These are phyloP conservation scores for Beverwykella pulmonaria DNA, from an alignment of 495 filamentous ascomycete genomes.

Conservation along the genomic window DNA sequence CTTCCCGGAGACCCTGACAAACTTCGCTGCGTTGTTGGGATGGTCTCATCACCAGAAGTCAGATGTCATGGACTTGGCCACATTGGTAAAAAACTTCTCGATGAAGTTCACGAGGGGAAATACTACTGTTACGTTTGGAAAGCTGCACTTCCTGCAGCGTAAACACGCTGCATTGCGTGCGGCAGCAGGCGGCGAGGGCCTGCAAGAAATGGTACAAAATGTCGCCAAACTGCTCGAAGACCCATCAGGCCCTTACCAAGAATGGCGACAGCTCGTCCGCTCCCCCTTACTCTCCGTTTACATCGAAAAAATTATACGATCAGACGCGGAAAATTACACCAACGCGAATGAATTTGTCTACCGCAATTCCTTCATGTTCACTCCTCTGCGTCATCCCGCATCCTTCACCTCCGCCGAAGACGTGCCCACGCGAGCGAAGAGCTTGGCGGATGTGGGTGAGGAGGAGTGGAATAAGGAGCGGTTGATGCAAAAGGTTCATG, in stretches of 20 bases:
- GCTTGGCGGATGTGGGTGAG: conserved; percentile 17
- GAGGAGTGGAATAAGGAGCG: conserved; percentile 20
- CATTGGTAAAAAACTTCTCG: conserved; percentile 74
- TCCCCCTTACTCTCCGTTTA: conserved; percentile 38
- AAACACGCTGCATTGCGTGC: conserved; percentile 56
- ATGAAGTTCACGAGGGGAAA: conserved; percentile 88
- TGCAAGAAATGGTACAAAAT: conserved; percentile 55
- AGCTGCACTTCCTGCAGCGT: conserved; percentile 79
- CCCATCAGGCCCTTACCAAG: conserved; percentile 43
- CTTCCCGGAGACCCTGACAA: conserved; percentile 73
- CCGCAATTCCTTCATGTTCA: conserved; percentile 68
- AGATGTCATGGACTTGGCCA: conserved; percentile 67
- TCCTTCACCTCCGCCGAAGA: conserved; percentile 13
- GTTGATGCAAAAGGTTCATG: conserved; percentile 13
- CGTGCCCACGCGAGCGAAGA: background rate
- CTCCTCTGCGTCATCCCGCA: conserved; percentile 29
- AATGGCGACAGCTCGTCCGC: background rate
- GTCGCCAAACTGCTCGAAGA: conserved; percentile 45
- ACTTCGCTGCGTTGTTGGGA: conserved; percentile 82
- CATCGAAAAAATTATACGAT: conserved; percentile 57
- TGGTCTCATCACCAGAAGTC: conserved; percentile 68
- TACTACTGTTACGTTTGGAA: conserved; percentile 77
- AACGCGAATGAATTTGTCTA: conserved; percentile 59
- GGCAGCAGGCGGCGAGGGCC: conserved; percentile 35
- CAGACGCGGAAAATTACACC: conserved; percentile 66